These are phyloP conservation scores for Hypoxylon intermedium DNA, from an alignment of 495 filamentous ascomycete genomes.

Conservation along the genomic window DNA sequence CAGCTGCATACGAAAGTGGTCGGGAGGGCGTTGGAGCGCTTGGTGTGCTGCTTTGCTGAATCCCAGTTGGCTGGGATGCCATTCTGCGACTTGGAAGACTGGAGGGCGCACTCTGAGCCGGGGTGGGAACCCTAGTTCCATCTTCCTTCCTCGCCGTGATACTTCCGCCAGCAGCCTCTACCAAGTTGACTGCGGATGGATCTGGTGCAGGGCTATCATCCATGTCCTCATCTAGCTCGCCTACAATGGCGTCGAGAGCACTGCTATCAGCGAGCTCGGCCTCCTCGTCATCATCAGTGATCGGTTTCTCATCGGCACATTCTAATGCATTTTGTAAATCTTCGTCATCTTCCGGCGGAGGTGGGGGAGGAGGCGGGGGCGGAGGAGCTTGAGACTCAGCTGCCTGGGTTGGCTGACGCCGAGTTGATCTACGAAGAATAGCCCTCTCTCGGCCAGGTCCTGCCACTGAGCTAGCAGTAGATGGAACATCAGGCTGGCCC, in stretches of 20 bases:
- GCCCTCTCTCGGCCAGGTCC: constrained; percentile 56
- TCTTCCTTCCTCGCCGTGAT: constrained; percentile 97
- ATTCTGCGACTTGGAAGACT: constrained; percentile 52
- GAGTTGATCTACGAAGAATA: constrained; percentile 60
- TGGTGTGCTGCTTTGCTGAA: constrained; percentile 58
- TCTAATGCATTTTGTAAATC: constrained; percentile 73
- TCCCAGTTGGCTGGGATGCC: constrained; percentile 53
- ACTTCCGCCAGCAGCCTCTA: constrained; percentile 87
- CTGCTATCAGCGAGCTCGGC: constrained; percentile 63
- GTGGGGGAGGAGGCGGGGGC: constrained; percentile 58
- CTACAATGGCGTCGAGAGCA: constrained; percentile 84
- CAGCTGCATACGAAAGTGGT: constrained; percentile 80
- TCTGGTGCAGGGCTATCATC: constrained; percentile 74
- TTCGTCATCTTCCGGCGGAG: constrained; percentile 64
- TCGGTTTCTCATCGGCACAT: constrained; percentile 91
- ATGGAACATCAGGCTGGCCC: constrained; percentile 41
- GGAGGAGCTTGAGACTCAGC: constrained; percentile 51
- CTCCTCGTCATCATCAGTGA: constrained; percentile 80
- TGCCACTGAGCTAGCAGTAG: constrained; percentile 47
- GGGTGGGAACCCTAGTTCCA: constrained; percentile 87
- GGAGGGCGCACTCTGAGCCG: constrained; percentile 64
- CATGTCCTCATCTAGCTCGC: constrained; percentile 88
- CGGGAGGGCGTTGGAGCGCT: constrained; percentile 59
- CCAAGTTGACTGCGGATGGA: constrained; percentile 88
- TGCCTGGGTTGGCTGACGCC: constrained; percentile 57